These are phyloP conservation scores for Podaxis carcinomalis DNA, from an alignment of 768 basidiomycete genomes.

Conservation along the genomic window DNA sequence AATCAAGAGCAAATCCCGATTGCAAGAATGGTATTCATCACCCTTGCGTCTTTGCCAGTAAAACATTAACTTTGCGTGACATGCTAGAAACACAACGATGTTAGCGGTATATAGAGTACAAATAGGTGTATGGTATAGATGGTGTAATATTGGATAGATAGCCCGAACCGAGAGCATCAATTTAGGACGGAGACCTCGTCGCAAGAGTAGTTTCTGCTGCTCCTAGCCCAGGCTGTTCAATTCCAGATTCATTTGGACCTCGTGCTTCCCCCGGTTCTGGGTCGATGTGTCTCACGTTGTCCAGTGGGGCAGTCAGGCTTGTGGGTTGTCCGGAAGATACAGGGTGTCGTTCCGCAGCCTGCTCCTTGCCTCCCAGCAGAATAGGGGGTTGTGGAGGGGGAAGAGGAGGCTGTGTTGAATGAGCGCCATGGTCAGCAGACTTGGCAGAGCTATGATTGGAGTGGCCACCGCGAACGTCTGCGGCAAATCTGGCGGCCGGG, in stretches of 20 bases:
- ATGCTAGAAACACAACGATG: background rate
- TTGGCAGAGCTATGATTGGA: background rate
- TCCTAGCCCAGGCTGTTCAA: background rate
- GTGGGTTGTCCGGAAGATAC: background rate
- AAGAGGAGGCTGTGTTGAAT: background rate
- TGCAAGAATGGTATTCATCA: background rate
- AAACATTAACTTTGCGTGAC: too few species aligned
- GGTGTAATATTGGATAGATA: background rate
- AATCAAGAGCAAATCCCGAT: background rate
- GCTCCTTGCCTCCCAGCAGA: background rate
- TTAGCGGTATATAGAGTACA: background rate
- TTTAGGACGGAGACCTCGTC: background rate
- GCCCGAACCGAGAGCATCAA: background rate
- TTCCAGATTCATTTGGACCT: background rate
- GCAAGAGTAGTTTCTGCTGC: background rate
- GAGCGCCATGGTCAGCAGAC: background rate
- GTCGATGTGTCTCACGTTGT: background rate
- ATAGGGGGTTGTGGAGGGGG: background rate
- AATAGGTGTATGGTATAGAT: background rate
- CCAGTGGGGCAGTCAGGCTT: background rate
- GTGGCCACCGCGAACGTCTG: background rate
- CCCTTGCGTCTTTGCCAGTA: background rate
- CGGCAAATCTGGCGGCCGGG: background rate
- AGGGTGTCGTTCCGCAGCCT: background rate
- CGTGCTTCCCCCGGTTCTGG: background rate